phyloP scores from a whole-genome alignment of 2,329 filamentous ascomycete species.

The Trichoderma sp. region DNA sequence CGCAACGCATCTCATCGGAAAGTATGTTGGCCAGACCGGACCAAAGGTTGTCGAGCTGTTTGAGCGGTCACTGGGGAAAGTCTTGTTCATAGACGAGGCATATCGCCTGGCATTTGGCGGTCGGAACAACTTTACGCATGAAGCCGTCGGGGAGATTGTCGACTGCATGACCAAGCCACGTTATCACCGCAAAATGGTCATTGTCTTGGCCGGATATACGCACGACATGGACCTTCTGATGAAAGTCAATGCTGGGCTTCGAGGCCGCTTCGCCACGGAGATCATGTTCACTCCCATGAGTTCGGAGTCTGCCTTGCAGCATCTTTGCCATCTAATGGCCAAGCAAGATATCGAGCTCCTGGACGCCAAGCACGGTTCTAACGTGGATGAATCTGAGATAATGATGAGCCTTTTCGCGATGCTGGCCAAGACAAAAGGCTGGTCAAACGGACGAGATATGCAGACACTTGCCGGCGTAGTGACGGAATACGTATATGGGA shows the following conservation, averaged over 20 bases:
- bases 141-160: background rate
- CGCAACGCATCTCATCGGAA: background rate
- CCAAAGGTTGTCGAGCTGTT: background rate
- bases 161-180: conserved; percentile 16
- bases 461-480: background rate
- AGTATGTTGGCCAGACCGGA: background rate
- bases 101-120: background rate
- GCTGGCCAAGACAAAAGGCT: background rate
- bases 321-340: background rate
- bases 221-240: conserved; percentile 13
- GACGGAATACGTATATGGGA: background rate
- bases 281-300: background rate
- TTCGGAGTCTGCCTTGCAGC: background rate
- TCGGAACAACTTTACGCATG: background rate
- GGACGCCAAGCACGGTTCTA: background rate
- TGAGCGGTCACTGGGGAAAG: background rate
- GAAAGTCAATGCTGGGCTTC: background rate
- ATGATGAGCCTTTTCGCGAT: background rate
- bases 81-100: conserved; percentile 1
- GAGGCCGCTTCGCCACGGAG: background rate
- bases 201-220: conserved; percentile 18
- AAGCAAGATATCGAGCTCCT: background rate
- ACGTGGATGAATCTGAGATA: too few relatives aligned
- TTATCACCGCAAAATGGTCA: conserved; percentile 18
- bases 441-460: background rate